A percentile compares a stretch with the other conserved stretches of the same genome.
phyloP scores from a whole-genome alignment of 768 basidiomycete genomes.

The Cystobasidium tubakii region DNA sequence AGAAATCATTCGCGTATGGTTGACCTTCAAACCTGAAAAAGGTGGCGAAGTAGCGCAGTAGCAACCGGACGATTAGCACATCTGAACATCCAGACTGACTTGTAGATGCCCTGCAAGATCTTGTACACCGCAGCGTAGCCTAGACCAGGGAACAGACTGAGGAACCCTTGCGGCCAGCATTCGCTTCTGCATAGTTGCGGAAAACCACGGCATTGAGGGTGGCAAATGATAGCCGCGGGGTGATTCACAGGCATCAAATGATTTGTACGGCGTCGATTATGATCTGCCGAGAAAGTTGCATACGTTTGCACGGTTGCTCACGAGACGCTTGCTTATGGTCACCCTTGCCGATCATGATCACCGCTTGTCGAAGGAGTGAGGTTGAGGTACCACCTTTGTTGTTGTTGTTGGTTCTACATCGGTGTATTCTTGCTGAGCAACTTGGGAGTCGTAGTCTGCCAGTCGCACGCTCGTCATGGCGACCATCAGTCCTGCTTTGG shows the following conservation, averaged over 20 bases:
- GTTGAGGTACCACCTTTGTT: background rate
- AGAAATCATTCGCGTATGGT: conserved; percentile 91
- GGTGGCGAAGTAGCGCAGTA: too few species aligned
- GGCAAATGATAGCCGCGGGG: conserved; percentile 48
- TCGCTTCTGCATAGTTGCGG: conserved; percentile 68
- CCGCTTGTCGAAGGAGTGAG: too few species aligned
- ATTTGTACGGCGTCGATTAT: too few species aligned
- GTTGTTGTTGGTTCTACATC: background rate
- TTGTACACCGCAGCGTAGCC: conserved; percentile 99
- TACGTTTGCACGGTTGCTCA: conserved; percentile 79
- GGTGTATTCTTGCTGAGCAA: too few species aligned
- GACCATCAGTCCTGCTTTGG: conserved; percentile 5
- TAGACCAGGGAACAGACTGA: conserved; percentile 94
- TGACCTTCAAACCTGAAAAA: conserved; percentile 93
- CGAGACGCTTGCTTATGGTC: conserved; percentile 96
- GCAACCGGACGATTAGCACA: background rate
- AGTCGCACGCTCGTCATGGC: background rate
- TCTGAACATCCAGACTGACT: conserved; percentile 14
- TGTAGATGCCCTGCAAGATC: conserved; percentile 47
- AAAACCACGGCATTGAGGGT: conserved; percentile 75
- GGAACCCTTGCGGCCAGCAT: conserved; percentile 62
- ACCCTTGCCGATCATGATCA: too few species aligned
- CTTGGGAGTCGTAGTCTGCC: too few species aligned
- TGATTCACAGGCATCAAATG: conserved; percentile 48
- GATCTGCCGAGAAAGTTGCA: too few species aligned